phyloP scores from a whole-genome alignment of 768 basidiomycete genomes.

The Trametes punicea region DNA sequence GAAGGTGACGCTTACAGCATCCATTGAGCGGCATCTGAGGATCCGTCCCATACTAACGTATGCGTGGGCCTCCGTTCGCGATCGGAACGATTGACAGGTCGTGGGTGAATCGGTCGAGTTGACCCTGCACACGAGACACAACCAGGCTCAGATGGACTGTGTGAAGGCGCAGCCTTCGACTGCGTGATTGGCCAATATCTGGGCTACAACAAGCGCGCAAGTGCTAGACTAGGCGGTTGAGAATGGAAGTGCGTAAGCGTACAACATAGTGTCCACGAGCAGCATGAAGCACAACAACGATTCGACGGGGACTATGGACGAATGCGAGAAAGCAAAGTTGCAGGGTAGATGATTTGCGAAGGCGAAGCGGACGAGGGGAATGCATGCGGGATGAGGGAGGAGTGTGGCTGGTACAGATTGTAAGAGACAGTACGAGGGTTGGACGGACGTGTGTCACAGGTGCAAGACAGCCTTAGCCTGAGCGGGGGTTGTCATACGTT shows the following conservation, averaged over 20 bases:
- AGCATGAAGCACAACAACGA: slow-evolving; percentile 7
- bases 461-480: slow-evolving; percentile 10
- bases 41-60: no score
- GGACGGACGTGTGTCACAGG: slow-evolving; percentile 7
- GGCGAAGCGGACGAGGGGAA: background rate
- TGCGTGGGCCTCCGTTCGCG: no score
- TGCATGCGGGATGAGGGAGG: slow-evolving; percentile 4
- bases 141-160: no score
- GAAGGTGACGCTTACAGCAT: slow-evolving; percentile 9
- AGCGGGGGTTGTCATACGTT: slow-evolving; percentile 13
- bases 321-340: slow-evolving; percentile 4
- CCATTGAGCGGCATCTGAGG: background rate
- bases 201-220: slow-evolving; percentile 3
- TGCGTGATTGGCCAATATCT: background rate
- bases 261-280: slow-evolving; percentile 13
- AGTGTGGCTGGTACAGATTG: background rate
- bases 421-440: background rate
- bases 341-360: slow-evolving; percentile 1
- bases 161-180: slow-evolving; percentile 9
- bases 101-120: slow-evolving; percentile 1
- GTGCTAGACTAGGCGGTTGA: background rate
- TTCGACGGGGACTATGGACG: slow-evolving; percentile 1
- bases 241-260: slow-evolving; percentile 7
- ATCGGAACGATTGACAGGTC: no score
- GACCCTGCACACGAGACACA: background rate